Conservation (phyloP, 2,329 filamentous ascomycete species). For the Alternaria ethzedia region DNA sequence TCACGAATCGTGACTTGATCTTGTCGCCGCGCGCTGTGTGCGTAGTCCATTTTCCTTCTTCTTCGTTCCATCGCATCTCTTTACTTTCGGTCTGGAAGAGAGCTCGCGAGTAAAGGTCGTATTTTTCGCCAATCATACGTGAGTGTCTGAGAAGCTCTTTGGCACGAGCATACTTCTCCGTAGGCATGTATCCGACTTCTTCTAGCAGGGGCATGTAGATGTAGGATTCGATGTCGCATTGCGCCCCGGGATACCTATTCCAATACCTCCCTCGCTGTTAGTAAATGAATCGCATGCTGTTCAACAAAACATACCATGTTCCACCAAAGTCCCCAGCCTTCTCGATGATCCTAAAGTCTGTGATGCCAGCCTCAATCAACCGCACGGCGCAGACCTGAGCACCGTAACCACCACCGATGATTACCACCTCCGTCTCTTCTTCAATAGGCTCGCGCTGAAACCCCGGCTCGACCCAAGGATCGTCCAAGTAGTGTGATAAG, state of each 20-base stretch:
- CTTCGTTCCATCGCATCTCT: slow-evolving; percentile 57
- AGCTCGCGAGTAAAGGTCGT: slow-evolving; percentile 43
- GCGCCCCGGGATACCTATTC: slow-evolving; percentile 43
- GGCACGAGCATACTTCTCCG: slow-evolving; percentile 55
- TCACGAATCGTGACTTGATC: slow-evolving; percentile 50
- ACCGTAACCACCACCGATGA: slow-evolving; percentile 55
- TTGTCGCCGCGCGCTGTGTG: slow-evolving; percentile 29
- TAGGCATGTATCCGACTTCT: slow-evolving; percentile 59
- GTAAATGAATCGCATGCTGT: slow-evolving; percentile 7
- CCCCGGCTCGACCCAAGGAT: slow-evolving; percentile 37
- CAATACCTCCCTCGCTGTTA: slow-evolving; percentile 44
- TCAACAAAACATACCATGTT: slow-evolving; percentile 46
- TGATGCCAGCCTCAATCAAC: slow-evolving; percentile 42
- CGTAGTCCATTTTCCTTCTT: slow-evolving; percentile 38
- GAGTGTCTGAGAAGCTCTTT: slow-evolving; percentile 57
- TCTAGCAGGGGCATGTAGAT: slow-evolving; percentile 36
- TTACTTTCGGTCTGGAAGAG: slow-evolving; percentile 57
- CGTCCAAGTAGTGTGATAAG: slow-evolving; percentile 32
- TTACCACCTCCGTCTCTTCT: slow-evolving; percentile 39
- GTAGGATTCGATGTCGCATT: slow-evolving; percentile 39
- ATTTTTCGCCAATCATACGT: slow-evolving; percentile 54
- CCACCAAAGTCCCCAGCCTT: slow-evolving; percentile 55
- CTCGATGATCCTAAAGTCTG: slow-evolving; percentile 51
- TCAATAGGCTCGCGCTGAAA: slow-evolving; percentile 33
- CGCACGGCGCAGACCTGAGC: slow-evolving; percentile 51